Conservation (phyloP, 208 protist species). For the Naegleria gruberi region DNA sequence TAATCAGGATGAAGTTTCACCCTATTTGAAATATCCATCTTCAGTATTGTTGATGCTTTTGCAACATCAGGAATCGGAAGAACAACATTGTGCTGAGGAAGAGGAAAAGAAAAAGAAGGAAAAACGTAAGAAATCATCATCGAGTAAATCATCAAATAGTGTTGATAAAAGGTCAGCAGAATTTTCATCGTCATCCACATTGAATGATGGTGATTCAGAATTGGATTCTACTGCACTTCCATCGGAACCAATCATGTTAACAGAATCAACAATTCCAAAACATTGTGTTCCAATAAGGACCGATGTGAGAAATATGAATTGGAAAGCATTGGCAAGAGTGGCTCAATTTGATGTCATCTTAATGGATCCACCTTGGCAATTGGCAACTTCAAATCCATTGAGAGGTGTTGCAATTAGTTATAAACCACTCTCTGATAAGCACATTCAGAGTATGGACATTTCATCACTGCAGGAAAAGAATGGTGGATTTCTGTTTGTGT, state of each 20-base stretch:
- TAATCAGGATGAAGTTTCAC: not conserved
- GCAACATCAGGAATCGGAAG: not conserved
- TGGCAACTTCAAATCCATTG: conserved; percentile 44
- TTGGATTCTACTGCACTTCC: no score
- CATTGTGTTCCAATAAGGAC: conserved; percentile 43
- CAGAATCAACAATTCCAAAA: conserved; percentile 23
- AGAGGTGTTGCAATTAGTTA: conserved; percentile 47
- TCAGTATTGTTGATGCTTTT: not conserved
- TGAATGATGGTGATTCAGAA: no score
- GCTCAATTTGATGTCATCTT: conserved; percentile 53
- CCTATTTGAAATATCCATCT: not conserved
- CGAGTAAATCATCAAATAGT: no score
- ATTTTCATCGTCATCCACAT: no score
- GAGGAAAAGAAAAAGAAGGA: no score
- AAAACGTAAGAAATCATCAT: not conserved
- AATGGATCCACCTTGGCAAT: conserved; percentile 59
- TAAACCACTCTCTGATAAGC: conserved; percentile 40
- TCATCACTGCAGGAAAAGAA: conserved; percentile 31
- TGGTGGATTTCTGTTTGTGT: conserved; percentile 54
- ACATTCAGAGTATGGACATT: conserved; percentile 45
- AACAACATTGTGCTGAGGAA: no score
- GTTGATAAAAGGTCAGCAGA: no score
- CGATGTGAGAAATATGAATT: conserved; percentile 47
- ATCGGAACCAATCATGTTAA: not conserved
- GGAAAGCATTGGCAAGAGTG: not conserved